Percentiles rank a stretch among this genome's conserved stretches.
Conservation (phyloP, 768 basidiomycete genomes). For the Russula earlei region DNA sequence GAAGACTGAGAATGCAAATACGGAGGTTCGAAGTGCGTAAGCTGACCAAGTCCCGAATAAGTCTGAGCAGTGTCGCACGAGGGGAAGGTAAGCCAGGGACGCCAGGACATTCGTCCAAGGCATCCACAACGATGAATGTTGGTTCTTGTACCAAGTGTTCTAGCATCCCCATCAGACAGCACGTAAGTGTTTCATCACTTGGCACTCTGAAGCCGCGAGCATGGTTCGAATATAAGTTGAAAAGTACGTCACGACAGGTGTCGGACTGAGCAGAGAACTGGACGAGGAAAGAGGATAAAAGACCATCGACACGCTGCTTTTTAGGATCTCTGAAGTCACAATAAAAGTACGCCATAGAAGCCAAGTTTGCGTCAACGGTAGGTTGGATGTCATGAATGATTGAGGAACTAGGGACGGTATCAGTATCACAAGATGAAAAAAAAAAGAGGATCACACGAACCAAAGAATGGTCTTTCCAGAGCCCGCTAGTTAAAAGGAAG, state of each 20-base stretch:
- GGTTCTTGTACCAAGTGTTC: neutral
- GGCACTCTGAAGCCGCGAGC: neutral
- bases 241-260: neutral
- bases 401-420: neutral
- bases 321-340: constrained; percentile 3
- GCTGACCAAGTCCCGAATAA: neutral
- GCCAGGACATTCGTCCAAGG: constrained; percentile 5
- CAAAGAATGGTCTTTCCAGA: constrained; percentile 10
- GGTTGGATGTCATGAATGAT: constrained; percentile 5
- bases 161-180: constrained; percentile 5
- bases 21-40: neutral
- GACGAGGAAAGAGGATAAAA: neutral
- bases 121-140: constrained; percentile 5
- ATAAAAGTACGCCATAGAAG: constrained; percentile 5
- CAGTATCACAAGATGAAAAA: neutral
- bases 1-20: constrained; percentile 2
- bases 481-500: neutral
- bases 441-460: neutral
- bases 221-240: neutral
- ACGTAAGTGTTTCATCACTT: neutral
- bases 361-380: neutral
- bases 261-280: constrained; percentile 6
- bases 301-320: neutral
- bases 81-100: neutral
- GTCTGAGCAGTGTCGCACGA: neutral